phyloP scores from a whole-genome alignment of 2,329 filamentous ascomycete genomes.

The Akanthomyces lecanii region DNA sequence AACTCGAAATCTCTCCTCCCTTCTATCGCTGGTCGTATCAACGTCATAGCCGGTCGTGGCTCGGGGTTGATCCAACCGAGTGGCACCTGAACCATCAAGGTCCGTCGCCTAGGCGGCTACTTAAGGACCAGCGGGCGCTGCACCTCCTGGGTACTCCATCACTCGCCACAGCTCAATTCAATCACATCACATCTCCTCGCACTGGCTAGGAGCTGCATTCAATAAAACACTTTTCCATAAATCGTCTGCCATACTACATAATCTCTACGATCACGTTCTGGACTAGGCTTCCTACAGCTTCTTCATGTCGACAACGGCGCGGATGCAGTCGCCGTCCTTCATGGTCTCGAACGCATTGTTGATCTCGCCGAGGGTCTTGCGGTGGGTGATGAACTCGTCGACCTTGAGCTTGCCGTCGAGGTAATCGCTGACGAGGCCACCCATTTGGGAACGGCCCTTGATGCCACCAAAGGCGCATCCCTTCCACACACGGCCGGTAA shows the following conservation, averaged over 20 bases:
- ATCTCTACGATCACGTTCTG: neutral
- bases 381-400: slow-evolving; percentile 98
- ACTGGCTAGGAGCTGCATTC: neutral
- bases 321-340: slow-evolving; percentile 96
- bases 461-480: slow-evolving; percentile 97
- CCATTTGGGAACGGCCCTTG: slow-evolving; percentile 92
- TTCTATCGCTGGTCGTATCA: neutral
- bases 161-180: neutral
- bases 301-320: slow-evolving; percentile 75
- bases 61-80: neutral
- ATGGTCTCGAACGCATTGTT: slow-evolving; percentile 89
- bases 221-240: neutral
- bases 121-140: too few relatives aligned
- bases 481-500: slow-evolving; percentile 96
- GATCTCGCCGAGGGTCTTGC: slow-evolving; percentile 75
- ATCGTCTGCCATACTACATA: slow-evolving; percentile 1
- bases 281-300: slow-evolving; percentile 25
- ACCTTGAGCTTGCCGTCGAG: slow-evolving; percentile 88
- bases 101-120: too few relatives aligned
- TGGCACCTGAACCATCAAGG: too few relatives aligned
- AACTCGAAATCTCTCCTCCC: too few relatives aligned
- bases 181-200: neutral
- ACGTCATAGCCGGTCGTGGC: neutral
- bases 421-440: slow-evolving; percentile 84
- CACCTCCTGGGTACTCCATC: too few relatives aligned